Evolutionary conservation across 2,329 filamentous ascomycete species (phyloP).

Genomic region (Alternaria consortialis): DNA sequence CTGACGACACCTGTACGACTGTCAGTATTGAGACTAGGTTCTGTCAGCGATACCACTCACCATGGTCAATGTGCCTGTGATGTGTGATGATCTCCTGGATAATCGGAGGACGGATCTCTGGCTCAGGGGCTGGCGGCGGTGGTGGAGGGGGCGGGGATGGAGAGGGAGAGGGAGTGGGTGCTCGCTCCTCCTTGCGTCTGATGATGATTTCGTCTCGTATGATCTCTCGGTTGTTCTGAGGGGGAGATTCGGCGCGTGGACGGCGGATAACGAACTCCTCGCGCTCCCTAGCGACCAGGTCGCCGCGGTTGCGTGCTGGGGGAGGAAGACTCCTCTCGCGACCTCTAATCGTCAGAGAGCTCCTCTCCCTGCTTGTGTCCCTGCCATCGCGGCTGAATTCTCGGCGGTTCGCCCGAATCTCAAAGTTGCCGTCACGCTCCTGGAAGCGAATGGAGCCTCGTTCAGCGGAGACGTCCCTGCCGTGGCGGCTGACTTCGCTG

Average conservation of each 20-base stretch:
- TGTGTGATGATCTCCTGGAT: conserved; percentile 90
- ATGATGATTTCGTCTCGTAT: conserved; percentile 56
- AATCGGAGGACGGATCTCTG: conserved; percentile 79
- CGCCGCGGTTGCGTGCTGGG: conserved; percentile 45
- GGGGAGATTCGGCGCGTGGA: conserved; percentile 47
- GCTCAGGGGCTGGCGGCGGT: conserved; percentile 63
- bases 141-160: conserved; percentile 56
- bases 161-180: conserved; percentile 64
- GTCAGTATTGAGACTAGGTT: conserved; percentile 8
- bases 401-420: conserved; percentile 48
- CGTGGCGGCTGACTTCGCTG: conserved; percentile 36
- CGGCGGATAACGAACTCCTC: conserved; percentile 54
- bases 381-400: conserved; percentile 48
- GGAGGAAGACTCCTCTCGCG: conserved; percentile 51
- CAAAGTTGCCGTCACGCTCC: conserved; percentile 52
- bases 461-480: conserved; percentile 36
- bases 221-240: conserved; percentile 47
- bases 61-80: conserved; percentile 87
- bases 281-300: conserved; percentile 51
- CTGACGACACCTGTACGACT: conserved; percentile 54
- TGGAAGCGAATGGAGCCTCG: conserved; percentile 43
- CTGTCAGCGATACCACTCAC: conserved; percentile 58
- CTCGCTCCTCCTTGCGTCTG: conserved; percentile 54
- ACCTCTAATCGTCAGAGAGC: conserved; percentile 45
- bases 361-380: conserved; percentile 47